Evolutionary conservation across 495 filamentous ascomycete genomes (phyloP), one percentile per base, ranked within the genome.

Genomic region (Annulohypoxylon stygium): DNA sequence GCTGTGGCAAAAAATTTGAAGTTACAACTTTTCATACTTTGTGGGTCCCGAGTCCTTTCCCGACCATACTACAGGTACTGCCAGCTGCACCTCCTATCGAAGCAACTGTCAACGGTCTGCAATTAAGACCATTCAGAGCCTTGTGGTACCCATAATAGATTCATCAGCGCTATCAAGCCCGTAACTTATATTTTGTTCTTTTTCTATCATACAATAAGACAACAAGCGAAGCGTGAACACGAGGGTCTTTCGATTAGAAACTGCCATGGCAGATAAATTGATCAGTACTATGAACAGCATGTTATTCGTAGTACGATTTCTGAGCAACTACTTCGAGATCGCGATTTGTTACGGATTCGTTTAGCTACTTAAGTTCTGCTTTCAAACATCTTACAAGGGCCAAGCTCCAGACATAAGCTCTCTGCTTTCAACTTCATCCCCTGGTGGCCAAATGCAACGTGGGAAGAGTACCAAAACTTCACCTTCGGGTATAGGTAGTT

Each of bases 1-100:
- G 4, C 5, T 30, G 71, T 74, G 71, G 66, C 66, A 66, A 74
- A 60, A 68, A 43, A 66, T 74, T 74, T 14, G 39, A 3, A 43
- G 71, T 66, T 62, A 57, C 48, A 66, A 65, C 61, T 62, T 74
- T 69, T 65, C 18, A 69, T 4, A 23, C 7, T 9, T 33, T 11
- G 60, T 65, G 65, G 70, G 65, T 25, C 59, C 39, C 34, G 6
- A 26, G 30, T 34, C 39, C 39, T 43, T 10, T 55, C 12, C 5
- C 18, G 1, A 1, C 23, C 30, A 30, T 30, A 30, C 5, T 30
- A 30, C 30, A 6, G 30, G 30, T 30, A 6, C 5, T 62, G 37
- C 34, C 71, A 58, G 54, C 71, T 66, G 66, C 16, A 33, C 6
- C 1, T 5, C 0, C 4, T 25, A 45, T 11, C 2, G 7, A 4